phyloP scores from a whole-genome alignment of 2,329 filamentous ascomycete genomes.

The Fusarium albidum region DNA sequence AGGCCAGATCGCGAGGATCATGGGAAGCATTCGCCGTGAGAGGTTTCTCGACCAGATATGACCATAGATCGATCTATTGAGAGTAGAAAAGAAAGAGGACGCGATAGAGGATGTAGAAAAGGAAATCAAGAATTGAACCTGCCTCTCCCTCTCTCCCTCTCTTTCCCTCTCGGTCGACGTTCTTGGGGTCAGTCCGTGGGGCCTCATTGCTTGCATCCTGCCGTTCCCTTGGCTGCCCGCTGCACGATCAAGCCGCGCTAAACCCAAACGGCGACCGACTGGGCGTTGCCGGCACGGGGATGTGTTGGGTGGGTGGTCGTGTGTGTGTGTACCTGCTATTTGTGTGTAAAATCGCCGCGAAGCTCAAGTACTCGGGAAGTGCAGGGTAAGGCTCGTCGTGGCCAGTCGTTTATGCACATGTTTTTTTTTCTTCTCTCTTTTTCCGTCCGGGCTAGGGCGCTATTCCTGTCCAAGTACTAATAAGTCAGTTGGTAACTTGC shows the following conservation, averaged over 20 bases:
- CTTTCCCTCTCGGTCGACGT: slow-evolving; percentile 40
- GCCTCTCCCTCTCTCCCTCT: too few relatives aligned
- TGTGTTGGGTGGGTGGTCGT: background rate
- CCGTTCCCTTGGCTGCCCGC: slow-evolving; percentile 3
- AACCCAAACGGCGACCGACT: slow-evolving; percentile 39
- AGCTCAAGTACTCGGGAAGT: slow-evolving; percentile 8
- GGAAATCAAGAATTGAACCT: slow-evolving; percentile 20
- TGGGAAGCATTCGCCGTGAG: background rate
- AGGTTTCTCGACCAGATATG: slow-evolving; percentile 17
- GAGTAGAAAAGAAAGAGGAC: background rate
- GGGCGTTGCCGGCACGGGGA: slow-evolving; percentile 5
- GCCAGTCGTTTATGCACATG: slow-evolving; percentile 40
- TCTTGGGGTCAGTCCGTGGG: slow-evolving; percentile 32
- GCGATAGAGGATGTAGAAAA: background rate
- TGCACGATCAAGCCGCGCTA: slow-evolving; percentile 28
- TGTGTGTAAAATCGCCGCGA: background rate
- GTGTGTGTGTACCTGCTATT: slow-evolving; percentile 9
- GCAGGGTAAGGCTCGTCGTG: slow-evolving; percentile 24
- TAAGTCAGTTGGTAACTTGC: too few relatives aligned
- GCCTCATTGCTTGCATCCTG: slow-evolving; percentile 14
- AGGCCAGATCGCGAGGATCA: slow-evolving; percentile 1
- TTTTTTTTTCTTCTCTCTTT: slow-evolving; percentile 1
- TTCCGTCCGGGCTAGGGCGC: background rate
- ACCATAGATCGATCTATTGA: slow-evolving; percentile 10
- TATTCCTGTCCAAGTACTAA: slow-evolving; percentile 28